Base-by-base conservation (phyloP, 805 yeast genomes). In the Sugiyamaella floridensis region DNA sequence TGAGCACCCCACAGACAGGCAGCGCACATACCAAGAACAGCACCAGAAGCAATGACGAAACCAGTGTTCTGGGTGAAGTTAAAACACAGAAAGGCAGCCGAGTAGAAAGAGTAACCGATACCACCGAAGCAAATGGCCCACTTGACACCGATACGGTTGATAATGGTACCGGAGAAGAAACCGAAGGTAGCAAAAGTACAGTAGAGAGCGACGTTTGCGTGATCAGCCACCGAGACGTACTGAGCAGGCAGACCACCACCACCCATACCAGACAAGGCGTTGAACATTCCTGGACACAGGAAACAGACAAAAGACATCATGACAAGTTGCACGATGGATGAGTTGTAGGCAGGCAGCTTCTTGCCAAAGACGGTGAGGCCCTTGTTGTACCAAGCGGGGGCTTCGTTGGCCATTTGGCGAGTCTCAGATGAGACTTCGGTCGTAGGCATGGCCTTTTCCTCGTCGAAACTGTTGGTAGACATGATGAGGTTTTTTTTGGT, bases 1-100 rank as follows among this genome's bases (percentile, higher is more conserved):
- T 79, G 83, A 34, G 82, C 82, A 28, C 82, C 76, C 85, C 85
- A 80, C 48, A 79, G 69, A 45, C 72, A 63, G 41, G 78, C 71
- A 10, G 84, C 85, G 65, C 80, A 73, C 44, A 77, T 53, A 60
- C 85, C 85, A 55, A 80, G 70, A 62, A 72, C 74, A 19, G 82
- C 82, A 45, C 83, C 83, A 20, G 81, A 75, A 57, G 77, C 77
- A 51, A 80, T 74, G 49, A 75, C 76, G 61, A 77, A 80, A 7
- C 81, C 83, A 11, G 63, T 66, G 59, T 77, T 79, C 47, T 68
- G 64, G 51, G 67, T 72, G 56, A 76, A 76, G 60, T 71, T 68
- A 60, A 68, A 65, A 61, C 63, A 76, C 46, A 77, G 67, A 42
- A 76, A 71, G 26, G 80, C 71, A 14, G 72, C 73, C 40, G 77